Evolutionary conservation across 208 protist species (phyloP), one percentile per base, ranked within the genome.

Genomic region (Sergeia podlipaevii): DNA sequence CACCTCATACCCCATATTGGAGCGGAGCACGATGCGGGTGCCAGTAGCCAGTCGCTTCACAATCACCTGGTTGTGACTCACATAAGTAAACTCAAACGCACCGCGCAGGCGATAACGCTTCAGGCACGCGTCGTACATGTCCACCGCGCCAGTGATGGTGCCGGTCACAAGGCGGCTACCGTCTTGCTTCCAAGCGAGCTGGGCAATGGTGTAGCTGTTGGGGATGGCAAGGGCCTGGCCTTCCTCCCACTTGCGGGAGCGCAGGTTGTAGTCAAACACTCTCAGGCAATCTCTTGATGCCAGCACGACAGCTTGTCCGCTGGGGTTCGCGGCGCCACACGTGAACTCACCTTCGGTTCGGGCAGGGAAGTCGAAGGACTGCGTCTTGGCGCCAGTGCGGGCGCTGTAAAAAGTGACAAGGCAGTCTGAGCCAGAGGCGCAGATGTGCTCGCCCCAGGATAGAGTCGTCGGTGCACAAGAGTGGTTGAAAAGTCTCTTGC

Each of bases 71-170:
- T 86, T 95, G 58, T 96, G 78, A 61, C 87, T 95, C 15, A 98
- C 93, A 80, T 98, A 99, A 42, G 96, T 98, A 70, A 99, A 97
- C 77, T 99, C 97, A 72, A 98, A 99, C 38, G 96, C 89, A 46
- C 91, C 84, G 46, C 96, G 90, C 64, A 98, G 83, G 23, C 89
- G 80, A 60, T 97, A 96, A 42, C 97, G 85, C 43, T 87, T 85
- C 34, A 99, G 64, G 70, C 96, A 98, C 13, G 96, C 85, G 65
- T 99, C 97, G 73, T 97, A 99, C 66, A 97, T 65, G 48, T 99
- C 97, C 11, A 99, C 86, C 17, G 85, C 86, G 20, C 97, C 97
- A 36, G 82, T 91, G 32, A 98, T 56, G 17, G 82, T 89, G 27
- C 94, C 95, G 18, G 93, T 87, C 20, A 89, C 81, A 34, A 99